Evolutionary conservation across 2,329 filamentous ascomycete species (phyloP), one percentile per base, ranked within the genome.

Genomic region (Alternaria sp.): DNA sequence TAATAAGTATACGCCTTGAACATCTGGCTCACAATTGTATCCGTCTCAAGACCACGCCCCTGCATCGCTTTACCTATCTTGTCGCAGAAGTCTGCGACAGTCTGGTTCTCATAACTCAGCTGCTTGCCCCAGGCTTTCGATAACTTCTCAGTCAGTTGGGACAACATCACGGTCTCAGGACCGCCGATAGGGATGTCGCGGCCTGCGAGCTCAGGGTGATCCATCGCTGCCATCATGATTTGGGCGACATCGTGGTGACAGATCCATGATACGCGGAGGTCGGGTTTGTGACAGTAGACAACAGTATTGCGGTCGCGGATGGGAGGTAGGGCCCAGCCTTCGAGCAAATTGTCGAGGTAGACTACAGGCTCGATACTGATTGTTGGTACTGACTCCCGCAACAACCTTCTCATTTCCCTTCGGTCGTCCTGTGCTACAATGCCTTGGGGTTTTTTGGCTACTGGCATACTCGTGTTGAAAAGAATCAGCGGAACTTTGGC

Each of bases 1-100:
- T 81, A 80, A 62, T 76, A 78, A 7, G 78, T 78, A 63, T 80
- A 80, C 8, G 78, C 78, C 63, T 72, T 78, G 64, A 75, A 78
- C 79, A 80, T 81, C 70, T 81, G 75, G 20, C 60, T 71, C 9
- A 79, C 66, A 26, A 80, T 70, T 12, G 61, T 63, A 11, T 78
- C 77, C 5, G 66, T 70, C n/a, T 80, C 75, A n/a, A 80, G 52
- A 7, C 76, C 73, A 32, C 78, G 60, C 20, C 70, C 67, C 55
- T 72, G 59, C 78, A 80, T 80, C 9, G 73, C 71, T 51, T 66
- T 57, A 22, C 69, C 61, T 57, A 72, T 72, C 62, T 66, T 72
- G 2, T 71, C 66, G 38, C 71, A 72, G 51, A 73, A 73, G 39
- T 73, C 69, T 5, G 53, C 16, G 11, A 72, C 68, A 12, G 64